Evolutionary conservation across 108 stramenopile species (phyloP), one percentile per base, ranked within the genome.

Genomic region (Nitzschia palea): DNA sequence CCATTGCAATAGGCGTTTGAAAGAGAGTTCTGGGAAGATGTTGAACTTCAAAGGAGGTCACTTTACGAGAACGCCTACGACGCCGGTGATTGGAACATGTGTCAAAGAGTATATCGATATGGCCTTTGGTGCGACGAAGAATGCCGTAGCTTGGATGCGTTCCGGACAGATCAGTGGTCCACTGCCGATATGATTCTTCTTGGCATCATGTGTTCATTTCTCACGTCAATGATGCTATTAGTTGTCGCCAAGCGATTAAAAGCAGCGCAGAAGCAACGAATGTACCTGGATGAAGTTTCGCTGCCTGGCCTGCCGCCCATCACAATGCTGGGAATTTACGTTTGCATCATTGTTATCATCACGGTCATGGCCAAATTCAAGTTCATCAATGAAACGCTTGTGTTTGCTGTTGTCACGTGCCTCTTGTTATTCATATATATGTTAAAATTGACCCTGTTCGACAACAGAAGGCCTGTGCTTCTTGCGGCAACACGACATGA

Each of bases 391-490:
- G 90, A 94, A 48, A 94, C 93, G 14, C 61, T 94, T 42, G 81
- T 89, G 0, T 90, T 94, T 64, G 86, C 93, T 14, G 90, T 94
- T 17, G 88, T 91, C 18, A 76, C 87, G 0, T 91, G 93, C 53
- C 74, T 94, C 31, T 73, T 94, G 23, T 66, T 94, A 2, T 94
- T 94, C 65, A 81, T 94, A 23, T 94, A 91, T 79, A 91, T 91
- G 90, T 76, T 95, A 42, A 91, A 89, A 76, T 63, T 95, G 76
- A 95, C 93, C 15, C 62, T 95, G 62, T 95, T 95, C 63, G 90
- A 91, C 61, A 71, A 26, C 18, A 63, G 67, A 37, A 48, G 76
- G 50, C 84, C 84, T 4, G 80, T 85, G 32, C 50, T 80, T 34
- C 62, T 85, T 31, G 80, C 77, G 18, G 65, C 76, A 1, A 70